These are phyloP conservation scores for Chlorokybus atmophyticus DNA, from an alignment of 139 green algal genomes.

Conservation along the genomic window DNA sequence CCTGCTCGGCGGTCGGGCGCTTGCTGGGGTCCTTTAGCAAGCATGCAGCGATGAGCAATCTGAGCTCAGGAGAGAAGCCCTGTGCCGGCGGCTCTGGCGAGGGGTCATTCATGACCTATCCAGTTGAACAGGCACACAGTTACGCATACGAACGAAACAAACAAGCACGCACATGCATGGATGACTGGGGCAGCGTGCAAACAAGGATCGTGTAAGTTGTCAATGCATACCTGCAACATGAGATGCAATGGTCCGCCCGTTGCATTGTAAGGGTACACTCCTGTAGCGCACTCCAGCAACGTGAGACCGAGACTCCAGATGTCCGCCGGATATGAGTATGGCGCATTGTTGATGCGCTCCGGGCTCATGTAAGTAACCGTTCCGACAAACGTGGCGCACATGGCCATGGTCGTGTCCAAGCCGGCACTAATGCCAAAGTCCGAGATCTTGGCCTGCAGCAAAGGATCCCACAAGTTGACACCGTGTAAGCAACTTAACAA, in stretches of 20 bases:
- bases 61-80: conserved; percentile 22
- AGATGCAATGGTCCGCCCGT: conserved; percentile 26
- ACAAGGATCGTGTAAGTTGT: no score
- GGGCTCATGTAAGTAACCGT: conserved; percentile 44
- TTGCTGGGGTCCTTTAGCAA: conserved; percentile 20
- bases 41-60: conserved; percentile 21
- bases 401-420: conserved; percentile 25
- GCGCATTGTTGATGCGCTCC: conserved; percentile 33
- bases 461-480: no score
- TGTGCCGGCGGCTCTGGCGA: conserved; percentile 9
- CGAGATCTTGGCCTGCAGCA: conserved; percentile 36
- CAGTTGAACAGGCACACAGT: no score
- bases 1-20: conserved; percentile 8
- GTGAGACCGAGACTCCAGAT: conserved; percentile 59
- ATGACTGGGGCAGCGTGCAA: no score
- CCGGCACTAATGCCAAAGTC: conserved; percentile 39
- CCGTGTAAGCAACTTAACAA: no score
- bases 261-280: conserved; percentile 34
- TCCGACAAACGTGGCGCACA: conserved; percentile 35
- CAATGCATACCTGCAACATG: conserved; percentile 32
- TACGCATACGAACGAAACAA: no score
- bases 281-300: conserved; percentile 52
- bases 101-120: conserved; percentile 30
- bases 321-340: conserved; percentile 48
- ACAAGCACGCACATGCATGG: no score